phyloP scores from a whole-genome alignment of 2,329 filamentous ascomycete species.

The Colletotrichum somersetense region DNA sequence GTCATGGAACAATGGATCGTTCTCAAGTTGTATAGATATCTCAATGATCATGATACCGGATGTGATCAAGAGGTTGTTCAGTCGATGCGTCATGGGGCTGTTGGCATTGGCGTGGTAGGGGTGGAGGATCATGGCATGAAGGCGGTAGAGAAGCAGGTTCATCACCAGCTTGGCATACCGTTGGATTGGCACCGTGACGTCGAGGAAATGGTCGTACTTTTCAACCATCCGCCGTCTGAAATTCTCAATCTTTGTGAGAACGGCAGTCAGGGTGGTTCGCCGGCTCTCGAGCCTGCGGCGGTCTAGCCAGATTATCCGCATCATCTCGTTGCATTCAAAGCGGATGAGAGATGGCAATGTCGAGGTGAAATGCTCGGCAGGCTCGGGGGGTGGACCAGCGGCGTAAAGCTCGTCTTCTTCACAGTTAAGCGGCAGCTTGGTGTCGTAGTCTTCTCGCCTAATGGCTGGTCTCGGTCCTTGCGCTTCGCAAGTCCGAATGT shows the following conservation, averaged over 20 bases:
- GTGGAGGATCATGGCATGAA: constrained; percentile 77
- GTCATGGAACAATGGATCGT: constrained; percentile 58
- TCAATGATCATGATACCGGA: constrained; percentile 67
- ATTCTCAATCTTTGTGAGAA: constrained; percentile 76
- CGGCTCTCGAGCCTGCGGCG: constrained; percentile 73
- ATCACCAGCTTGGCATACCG: constrained; percentile 74
- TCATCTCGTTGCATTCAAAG: constrained; percentile 80
- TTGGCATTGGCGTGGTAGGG: constrained; percentile 69
- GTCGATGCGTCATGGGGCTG: constrained; percentile 68
- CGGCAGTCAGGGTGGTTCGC: constrained; percentile 71
- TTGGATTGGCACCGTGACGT: constrained; percentile 71
- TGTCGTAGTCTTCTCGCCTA: constrained; percentile 81
- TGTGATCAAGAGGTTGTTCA: constrained; percentile 74
- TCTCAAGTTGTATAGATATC: constrained; percentile 61
- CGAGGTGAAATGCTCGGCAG: constrained; percentile 72
- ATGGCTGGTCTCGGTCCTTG: constrained; percentile 80
- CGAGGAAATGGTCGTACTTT: constrained; percentile 74
- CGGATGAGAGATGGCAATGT: constrained; percentile 76
- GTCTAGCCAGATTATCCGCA: constrained; percentile 77
- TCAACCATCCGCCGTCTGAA: constrained; percentile 74
- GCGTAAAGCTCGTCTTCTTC: constrained; percentile 73
- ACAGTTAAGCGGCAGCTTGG: constrained; percentile 77
- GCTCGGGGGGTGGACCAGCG: constrained; percentile 55
- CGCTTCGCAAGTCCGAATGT: constrained; percentile 79
- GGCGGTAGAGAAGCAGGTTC: constrained; percentile 71